A percentile compares a stretch with the other conserved stretches of the same genome.
phyloP scores from a whole-genome alignment of 805 yeast genomes.

The Lipomyces anomalus region DNA sequence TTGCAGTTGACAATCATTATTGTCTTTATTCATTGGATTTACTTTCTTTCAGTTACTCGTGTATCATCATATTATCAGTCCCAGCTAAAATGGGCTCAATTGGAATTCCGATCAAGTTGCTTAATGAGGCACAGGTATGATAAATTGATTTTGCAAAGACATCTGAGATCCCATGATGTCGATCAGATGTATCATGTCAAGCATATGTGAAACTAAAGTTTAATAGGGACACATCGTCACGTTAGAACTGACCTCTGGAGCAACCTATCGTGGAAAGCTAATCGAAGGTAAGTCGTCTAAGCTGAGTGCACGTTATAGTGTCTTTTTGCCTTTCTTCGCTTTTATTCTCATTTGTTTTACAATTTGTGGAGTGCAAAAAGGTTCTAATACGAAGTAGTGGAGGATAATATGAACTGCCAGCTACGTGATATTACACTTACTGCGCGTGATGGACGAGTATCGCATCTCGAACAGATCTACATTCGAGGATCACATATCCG shows the following conservation, averaged over 20 bases:
- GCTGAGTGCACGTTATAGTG: constrained; percentile 5
- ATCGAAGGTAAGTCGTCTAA: constrained; percentile 49
- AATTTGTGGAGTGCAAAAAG: not conserved
- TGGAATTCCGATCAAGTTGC: constrained; percentile 77
- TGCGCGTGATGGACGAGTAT: constrained; percentile 64
- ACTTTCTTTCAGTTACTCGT: too few species aligned
- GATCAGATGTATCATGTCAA: not conserved
- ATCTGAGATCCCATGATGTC: constrained; percentile 1
- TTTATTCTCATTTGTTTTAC: too few species aligned
- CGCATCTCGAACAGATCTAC: constrained; percentile 77
- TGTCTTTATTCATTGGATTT: too few species aligned
- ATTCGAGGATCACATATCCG: constrained; percentile 87
- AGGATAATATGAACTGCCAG: constrained; percentile 93
- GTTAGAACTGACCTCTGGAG: constrained; percentile 78
- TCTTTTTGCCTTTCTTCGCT: not conserved
- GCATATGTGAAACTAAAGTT: not conserved
- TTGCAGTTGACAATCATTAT: too few species aligned
- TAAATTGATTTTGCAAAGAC: not conserved
- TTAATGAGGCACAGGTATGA: constrained; percentile 69
- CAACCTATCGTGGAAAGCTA: constrained; percentile 80
- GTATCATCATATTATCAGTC: too few species aligned
- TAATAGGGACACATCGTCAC: constrained; percentile 74
- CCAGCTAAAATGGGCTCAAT: constrained; percentile 62
- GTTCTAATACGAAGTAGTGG: constrained; percentile 35
- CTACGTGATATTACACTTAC: constrained; percentile 76